Percentiles rank a stretch among this genome's conserved stretches.
These are phyloP conservation scores for Tephrocybe sp. DNA, from an alignment of 768 basidiomycete genomes.

Conservation along the genomic window DNA sequence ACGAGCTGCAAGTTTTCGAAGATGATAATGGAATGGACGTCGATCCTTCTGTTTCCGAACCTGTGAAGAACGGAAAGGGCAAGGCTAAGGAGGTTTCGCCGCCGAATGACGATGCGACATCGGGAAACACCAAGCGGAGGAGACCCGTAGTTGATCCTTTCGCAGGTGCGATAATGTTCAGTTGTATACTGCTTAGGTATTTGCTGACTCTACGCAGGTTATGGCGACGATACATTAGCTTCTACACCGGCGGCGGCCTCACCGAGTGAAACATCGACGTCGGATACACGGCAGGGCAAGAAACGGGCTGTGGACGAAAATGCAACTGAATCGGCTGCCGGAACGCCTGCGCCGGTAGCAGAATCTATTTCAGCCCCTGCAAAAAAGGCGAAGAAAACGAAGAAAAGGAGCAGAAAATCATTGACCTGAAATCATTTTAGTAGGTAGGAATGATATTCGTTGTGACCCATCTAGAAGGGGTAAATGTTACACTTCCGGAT, in stretches of 20 bases:
- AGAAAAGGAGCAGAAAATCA: constrained; percentile 34
- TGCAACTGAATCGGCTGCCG: constrained; percentile 7
- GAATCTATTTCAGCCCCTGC: constrained; percentile 4
- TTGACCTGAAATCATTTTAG: not conserved
- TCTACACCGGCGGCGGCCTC: not conserved
- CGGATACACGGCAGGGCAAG: constrained; percentile 12
- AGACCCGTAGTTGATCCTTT: constrained; percentile 64
- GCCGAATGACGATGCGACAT: constrained; percentile 6
- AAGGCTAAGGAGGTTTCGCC: constrained; percentile 22
- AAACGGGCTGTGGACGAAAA: constrained; percentile 11
- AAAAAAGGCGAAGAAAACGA: constrained; percentile 30
- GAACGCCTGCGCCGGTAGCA: constrained; percentile 8
- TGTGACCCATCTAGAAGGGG: not conserved
- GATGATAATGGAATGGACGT: constrained; percentile 20
- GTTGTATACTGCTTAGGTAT: not conserved
- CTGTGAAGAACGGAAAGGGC: constrained; percentile 37
- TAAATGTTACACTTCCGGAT: not conserved
- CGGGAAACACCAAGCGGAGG: constrained; percentile 39
- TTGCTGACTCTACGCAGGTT: constrained; percentile 25
- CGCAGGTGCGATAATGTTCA: constrained; percentile 42
- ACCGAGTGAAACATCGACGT: constrained; percentile 1
- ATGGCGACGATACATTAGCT: constrained; percentile 28
- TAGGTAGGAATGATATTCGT: not conserved
- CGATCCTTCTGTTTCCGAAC: constrained; percentile 5
- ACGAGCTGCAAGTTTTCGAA: constrained; percentile 40